Conservation (phyloP, 441 rosid genomes). For the Bocquillonia castaneifolia region DNA sequence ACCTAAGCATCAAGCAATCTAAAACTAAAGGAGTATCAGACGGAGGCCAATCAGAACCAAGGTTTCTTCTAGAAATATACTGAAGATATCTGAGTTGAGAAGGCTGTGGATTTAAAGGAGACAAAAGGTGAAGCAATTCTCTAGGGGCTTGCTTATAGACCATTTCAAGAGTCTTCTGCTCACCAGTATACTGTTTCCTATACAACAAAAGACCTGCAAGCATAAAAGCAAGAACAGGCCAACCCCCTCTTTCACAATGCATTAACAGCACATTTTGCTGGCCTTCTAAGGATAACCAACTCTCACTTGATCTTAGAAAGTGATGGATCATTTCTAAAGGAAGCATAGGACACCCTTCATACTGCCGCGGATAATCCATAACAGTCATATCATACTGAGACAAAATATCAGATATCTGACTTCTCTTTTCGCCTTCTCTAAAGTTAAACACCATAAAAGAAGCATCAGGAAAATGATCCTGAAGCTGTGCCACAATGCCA, state of each 20-base stretch:
- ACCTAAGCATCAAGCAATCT: slow-evolving; percentile 73
- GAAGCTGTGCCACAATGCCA: slow-evolving; percentile 87
- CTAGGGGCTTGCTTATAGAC: slow-evolving; percentile 91
- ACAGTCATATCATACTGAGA: slow-evolving; percentile 91
- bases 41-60: slow-evolving; percentile 92
- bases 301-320: slow-evolving; percentile 80
- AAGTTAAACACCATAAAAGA: slow-evolving; percentile 97
- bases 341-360: slow-evolving; percentile 77
- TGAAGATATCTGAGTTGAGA: slow-evolving; percentile 95
- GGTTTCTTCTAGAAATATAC: slow-evolving; percentile 82
- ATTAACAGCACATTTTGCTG: slow-evolving; percentile 84
- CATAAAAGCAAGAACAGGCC: slow-evolving; percentile 97
- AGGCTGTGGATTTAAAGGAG: slow-evolving; percentile 79
- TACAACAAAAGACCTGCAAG: slow-evolving; percentile 81
- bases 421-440: slow-evolving; percentile 83
- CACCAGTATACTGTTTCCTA: slow-evolving; percentile 77
- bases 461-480: slow-evolving; percentile 88
- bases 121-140: slow-evolving; percentile 70
- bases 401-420: slow-evolving; percentile 72
- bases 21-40: slow-evolving; percentile 74
- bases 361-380: slow-evolving; percentile 91
- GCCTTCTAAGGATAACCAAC: slow-evolving; percentile 87
- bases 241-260: slow-evolving; percentile 93
- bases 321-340: slow-evolving; percentile 92
- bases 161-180: slow-evolving; percentile 95